These are phyloP conservation scores for Plectranthus barbatus DNA, from an alignment of 257 asterid genomes.

Conservation along the genomic window DNA sequence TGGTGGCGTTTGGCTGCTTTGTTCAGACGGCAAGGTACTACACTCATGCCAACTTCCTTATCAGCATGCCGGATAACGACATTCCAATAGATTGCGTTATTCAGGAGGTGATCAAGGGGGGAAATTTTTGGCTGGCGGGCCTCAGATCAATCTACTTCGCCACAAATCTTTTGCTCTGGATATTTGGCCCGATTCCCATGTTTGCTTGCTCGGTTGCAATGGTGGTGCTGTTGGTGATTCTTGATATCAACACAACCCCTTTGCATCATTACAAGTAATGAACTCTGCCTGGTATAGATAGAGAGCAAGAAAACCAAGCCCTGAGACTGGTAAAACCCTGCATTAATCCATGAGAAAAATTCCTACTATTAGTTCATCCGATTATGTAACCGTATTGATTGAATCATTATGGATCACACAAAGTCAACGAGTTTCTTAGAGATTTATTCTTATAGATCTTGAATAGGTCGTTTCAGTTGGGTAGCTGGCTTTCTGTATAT, in stretches of 20 bases:
- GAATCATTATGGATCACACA: background rate
- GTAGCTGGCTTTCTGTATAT: background rate
- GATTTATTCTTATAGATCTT: background rate
- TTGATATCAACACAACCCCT: conserved; percentile 39
- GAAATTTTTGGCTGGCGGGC: conserved; percentile 47
- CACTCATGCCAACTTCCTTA: conserved; percentile 45
- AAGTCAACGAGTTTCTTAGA: background rate
- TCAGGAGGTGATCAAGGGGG: conserved; percentile 47
- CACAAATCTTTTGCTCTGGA: conserved; percentile 42
- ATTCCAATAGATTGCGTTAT: conserved; percentile 23
- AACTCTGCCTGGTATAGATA: background rate
- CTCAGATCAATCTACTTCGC: conserved; percentile 46
- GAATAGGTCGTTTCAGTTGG: background rate
- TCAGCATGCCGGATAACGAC: conserved; percentile 53
- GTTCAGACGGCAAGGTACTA: conserved; percentile 39
- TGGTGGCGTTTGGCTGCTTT: conserved; percentile 52
- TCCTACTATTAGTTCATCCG: too few relatives aligned
- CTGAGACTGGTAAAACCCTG: background rate
- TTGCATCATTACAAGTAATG: conserved; percentile 23
- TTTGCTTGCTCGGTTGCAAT: conserved; percentile 34
- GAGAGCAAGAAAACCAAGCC: background rate
- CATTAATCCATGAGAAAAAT: too few relatives aligned
- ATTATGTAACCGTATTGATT: background rate
- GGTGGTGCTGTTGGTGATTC: conserved; percentile 29
- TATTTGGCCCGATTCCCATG: conserved; percentile 73